Conservation (phyloP, 805 yeast species). For the Saccharomyces jurei region DNA sequence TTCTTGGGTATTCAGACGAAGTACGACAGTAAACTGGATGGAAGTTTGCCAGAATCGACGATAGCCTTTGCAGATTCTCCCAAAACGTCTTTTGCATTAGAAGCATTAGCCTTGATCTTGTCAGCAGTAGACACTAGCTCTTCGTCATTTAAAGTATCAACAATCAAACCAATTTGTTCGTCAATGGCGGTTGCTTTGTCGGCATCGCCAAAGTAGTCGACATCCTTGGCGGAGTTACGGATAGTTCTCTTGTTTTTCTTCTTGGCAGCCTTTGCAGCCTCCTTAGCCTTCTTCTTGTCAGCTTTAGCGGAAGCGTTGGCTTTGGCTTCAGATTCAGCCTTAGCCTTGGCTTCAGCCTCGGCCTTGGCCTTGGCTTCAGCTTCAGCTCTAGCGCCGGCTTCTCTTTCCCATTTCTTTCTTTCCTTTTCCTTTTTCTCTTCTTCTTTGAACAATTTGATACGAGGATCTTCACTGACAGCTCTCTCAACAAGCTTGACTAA, state of each 20-base stretch:
- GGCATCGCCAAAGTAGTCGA: slow-evolving; percentile 76
- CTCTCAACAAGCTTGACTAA: slow-evolving; percentile 78
- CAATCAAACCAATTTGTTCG: slow-evolving; percentile 68
- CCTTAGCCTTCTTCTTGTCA: slow-evolving; percentile 89
- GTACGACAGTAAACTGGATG: slow-evolving; percentile 47
- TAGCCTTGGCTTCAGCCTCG: slow-evolving; percentile 80
- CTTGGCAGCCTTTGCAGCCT: slow-evolving; percentile 80
- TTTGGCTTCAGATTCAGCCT: slow-evolving; percentile 66
- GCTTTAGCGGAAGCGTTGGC: slow-evolving; percentile 54
- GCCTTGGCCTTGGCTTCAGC: slow-evolving; percentile 85
- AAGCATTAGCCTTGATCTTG: slow-evolving; percentile 49
- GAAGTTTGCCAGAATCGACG: slow-evolving; percentile 45
- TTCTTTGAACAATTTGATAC: slow-evolving; percentile 88
- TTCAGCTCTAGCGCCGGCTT: slow-evolving; percentile 94
- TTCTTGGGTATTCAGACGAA: slow-evolving; percentile 29
- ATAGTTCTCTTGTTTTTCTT: slow-evolving; percentile 92
- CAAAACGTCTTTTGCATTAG: slow-evolving; percentile 51
- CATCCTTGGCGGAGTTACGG: slow-evolving; percentile 76
- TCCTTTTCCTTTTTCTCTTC: slow-evolving; percentile 93
- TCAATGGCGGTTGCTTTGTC: slow-evolving; percentile 60
- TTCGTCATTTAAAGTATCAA: slow-evolving; percentile 73
- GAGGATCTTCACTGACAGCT: slow-evolving; percentile 86
- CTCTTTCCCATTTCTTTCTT: slow-evolving; percentile 92
- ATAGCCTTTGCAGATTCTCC: slow-evolving; percentile 47
- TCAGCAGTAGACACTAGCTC: slow-evolving; percentile 69